Conservation (phyloP, 176 grass and related monocot species). For the Bothriochloa decipiens region DNA sequence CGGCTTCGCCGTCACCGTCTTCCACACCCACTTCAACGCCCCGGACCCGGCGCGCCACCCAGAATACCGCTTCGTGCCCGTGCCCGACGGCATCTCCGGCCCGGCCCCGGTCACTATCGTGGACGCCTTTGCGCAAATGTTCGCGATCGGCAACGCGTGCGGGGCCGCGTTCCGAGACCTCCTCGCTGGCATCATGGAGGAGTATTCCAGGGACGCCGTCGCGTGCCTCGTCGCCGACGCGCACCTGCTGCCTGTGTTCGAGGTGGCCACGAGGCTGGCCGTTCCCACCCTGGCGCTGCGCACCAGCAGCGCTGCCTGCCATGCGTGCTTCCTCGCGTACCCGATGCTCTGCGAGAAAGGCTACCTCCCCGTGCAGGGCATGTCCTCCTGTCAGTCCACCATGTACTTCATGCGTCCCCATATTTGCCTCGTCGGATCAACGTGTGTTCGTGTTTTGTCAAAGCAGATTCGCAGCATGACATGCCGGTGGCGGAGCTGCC, state of each 20-base stretch:
- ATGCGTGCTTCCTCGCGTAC: not conserved
- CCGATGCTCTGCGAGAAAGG: no score
- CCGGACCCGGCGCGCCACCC: slow-evolving; percentile 36
- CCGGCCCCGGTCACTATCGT: not conserved
- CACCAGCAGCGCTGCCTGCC: slow-evolving; percentile 47
- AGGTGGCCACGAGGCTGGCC: slow-evolving; percentile 15
- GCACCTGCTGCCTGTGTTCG: no score
- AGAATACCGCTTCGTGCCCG: slow-evolving; percentile 37
- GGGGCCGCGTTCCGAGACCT: slow-evolving; percentile 32
- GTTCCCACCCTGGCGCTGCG: slow-evolving; percentile 36
- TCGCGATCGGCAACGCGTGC: slow-evolving; percentile 27
- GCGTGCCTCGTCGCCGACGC: slow-evolving; percentile 32
- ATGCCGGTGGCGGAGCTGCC: no score
- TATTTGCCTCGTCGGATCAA: no score
- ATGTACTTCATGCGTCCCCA: no score
- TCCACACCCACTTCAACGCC: slow-evolving; percentile 29
- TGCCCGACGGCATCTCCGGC: slow-evolving; percentile 32
- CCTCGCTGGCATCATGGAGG: slow-evolving; percentile 16
- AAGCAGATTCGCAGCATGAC: no score
- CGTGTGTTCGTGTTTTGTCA: no score
- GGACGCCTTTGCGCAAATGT: not conserved
- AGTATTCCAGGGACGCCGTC: slow-evolving; percentile 23
- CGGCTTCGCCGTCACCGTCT: slow-evolving; percentile 50
- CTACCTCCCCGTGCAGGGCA: no score
- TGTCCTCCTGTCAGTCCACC: no score